Evolutionary conservation across 352 stramenopile genomes (phyloP).

Genomic region (Phytophthora vignae): DNA sequence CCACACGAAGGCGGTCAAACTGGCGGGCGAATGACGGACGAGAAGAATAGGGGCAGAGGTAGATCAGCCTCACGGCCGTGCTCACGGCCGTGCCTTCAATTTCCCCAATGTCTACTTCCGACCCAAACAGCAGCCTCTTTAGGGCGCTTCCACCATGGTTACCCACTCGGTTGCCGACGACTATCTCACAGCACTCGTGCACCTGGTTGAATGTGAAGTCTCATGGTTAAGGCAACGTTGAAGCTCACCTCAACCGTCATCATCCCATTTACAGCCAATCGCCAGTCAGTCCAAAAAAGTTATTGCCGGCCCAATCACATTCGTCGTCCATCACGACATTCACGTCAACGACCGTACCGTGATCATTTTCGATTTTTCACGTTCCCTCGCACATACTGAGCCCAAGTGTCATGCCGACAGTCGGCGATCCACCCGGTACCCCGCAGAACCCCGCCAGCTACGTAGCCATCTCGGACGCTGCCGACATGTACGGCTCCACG

Average conservation of each 20-base stretch:
- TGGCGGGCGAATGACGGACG: too few species aligned
- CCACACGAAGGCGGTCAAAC: too few species aligned
- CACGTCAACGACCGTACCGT: not conserved
- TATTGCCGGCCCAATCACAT: not conserved
- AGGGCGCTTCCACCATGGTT: too few species aligned
- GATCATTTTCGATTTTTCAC: not conserved
- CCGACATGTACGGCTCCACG: conserved; percentile 25
- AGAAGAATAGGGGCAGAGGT: not conserved
- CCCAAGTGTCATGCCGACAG: not conserved
- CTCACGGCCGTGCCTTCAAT: not conserved
- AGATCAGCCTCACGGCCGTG: not conserved
- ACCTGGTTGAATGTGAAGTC: not conserved
- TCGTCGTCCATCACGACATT: not conserved
- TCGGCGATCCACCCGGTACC: not conserved
- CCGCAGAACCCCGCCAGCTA: conserved; percentile 12
- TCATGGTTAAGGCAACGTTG: not conserved
- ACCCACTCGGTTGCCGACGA: too few species aligned
- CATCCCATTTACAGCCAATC: not conserved
- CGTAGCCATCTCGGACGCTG: conserved; percentile 12
- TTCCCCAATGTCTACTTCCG: not conserved
- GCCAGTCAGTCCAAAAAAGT: not conserved
- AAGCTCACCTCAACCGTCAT: not conserved
- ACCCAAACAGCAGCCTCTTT: too few species aligned
- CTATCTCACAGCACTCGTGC: too few species aligned
- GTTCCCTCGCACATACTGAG: not conserved